Base-by-base conservation (phyloP, 257 asterid species). In the Fraxinus excelsior region DNA sequence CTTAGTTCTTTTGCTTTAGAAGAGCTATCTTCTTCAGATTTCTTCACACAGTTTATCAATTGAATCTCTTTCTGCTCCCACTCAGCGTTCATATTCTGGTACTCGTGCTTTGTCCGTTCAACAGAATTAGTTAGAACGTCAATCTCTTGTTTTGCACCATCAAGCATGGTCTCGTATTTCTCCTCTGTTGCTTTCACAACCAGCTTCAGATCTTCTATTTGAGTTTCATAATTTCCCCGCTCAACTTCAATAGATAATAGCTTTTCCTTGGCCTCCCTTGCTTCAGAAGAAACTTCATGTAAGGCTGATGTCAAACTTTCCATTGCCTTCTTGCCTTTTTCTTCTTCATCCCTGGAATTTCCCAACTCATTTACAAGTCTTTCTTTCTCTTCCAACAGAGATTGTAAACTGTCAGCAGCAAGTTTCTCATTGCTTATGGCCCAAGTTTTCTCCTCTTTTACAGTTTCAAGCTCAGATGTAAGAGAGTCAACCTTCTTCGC, bases 221-320 rank as follows among this genome's bases (percentile, higher is more conserved):
- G 94, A 0, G 88, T 19, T 82, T 89, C 94, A 78, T 80, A 87
- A 84, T 86, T 88, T 79, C 89, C 96, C 21, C 80, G 84, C 88
- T 93, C 97, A 34, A 73, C 84, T 86, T 91, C 86, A 73, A 75
- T 23, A 38, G 91, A 88, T 83, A 93, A 81, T n/a, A 93, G 82
- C 85, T 90, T 86, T 78, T 96, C 97, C 79, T 89, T 96, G 78
- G 96, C 86, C 80, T 90, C 96, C 81, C 98, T 90, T 32, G 97
- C 96, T 86, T 96, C 99, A 5, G 93, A 76, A 58, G 96, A 91
- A 81, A 96, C 96, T 86, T 93, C 99, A 70, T 96, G 97, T 37
- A 93, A 83, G 32, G 98, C 98, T 3, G 99, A 89, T 62, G 97
- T 94, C 79, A 96, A 77, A 81, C 98, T 91, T 83, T 93, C 99